Evolutionary conservation across 129 eudicot species (phyloP).

Genomic region (Oenanthe sinensis): DNA sequence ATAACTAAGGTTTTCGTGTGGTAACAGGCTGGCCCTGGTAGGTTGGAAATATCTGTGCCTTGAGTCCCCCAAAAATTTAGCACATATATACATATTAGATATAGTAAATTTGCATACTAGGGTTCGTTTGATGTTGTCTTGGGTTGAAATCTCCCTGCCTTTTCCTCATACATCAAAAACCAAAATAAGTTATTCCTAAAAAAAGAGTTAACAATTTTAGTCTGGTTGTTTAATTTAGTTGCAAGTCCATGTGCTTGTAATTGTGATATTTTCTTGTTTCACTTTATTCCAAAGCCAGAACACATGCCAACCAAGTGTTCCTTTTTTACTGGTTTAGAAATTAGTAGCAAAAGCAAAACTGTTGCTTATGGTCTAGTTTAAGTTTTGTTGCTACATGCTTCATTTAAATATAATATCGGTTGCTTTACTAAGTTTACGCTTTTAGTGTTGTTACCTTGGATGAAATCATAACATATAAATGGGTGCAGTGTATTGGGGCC

Average conservation of each 20-base stretch:
- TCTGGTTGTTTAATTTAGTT: no score
- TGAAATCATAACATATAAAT: background rate
- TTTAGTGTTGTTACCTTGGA: background rate
- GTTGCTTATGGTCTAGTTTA: background rate
- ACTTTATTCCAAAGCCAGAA: background rate
- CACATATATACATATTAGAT: background rate
- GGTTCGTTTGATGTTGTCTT: no score
- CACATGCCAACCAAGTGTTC: background rate
- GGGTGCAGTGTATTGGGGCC: constrained; percentile 81
- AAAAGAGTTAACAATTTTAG: no score
- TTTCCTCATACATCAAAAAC: no score
- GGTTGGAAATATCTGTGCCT: background rate
- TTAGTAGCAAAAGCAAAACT: background rate
- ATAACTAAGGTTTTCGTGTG: background rate
- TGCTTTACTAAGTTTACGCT: background rate
- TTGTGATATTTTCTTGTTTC: no score
- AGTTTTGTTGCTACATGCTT: background rate
- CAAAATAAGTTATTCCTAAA: no score
- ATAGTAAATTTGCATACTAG: background rate
- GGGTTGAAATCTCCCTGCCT: no score
- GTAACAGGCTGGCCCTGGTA: background rate
- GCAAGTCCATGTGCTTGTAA: background rate
- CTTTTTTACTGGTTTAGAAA: background rate
- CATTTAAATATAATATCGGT: background rate
- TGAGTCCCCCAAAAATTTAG: no score